Evolutionary conservation across 768 basidiomycete species (phyloP).

Genomic region (Tricholoma flavovirens): DNA sequence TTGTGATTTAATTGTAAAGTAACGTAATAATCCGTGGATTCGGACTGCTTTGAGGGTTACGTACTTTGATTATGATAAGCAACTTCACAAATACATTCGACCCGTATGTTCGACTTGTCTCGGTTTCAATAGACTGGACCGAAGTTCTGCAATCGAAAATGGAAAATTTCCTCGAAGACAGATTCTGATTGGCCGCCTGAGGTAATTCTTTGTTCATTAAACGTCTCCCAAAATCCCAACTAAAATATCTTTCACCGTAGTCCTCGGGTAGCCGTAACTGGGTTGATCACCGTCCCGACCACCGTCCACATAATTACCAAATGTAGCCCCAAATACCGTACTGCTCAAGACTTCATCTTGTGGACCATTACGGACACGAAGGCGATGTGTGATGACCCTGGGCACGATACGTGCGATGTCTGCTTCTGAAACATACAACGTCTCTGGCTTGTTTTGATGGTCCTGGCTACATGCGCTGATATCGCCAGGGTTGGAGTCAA

Average conservation of each 20-base stretch:
- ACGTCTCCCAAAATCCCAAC: conserved; percentile 53
- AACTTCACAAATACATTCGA: no score
- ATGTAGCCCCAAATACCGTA: conserved; percentile 53
- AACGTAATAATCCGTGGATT: no score
- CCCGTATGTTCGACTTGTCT: no score
- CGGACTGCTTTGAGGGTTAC: no score
- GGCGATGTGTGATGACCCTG: conserved; percentile 66
- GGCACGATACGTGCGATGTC: conserved; percentile 73
- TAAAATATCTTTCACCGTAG: conserved; percentile 62
- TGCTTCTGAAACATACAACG: conserved; percentile 63
- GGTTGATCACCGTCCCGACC: background rate
- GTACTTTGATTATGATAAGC: no score
- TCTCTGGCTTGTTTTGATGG: conserved; percentile 11
- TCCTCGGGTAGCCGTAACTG: conserved; percentile 13
- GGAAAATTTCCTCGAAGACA: no score
- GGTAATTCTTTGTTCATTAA: no score
- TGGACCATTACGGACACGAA: conserved; percentile 64
- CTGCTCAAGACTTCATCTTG: conserved; percentile 66
- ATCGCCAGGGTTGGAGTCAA: conserved; percentile 4
- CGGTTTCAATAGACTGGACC: no score
- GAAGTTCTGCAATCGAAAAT: no score
- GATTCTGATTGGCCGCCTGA: no score
- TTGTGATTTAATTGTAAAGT: no score
- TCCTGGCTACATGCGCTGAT: background rate
- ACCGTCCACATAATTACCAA: conserved; percentile 20